A percentile compares a stretch with the other conserved stretches of the same genome.
These are phyloP conservation scores for Leptographium flavum DNA, from an alignment of 2,329 filamentous ascomycete genomes.

Conservation along the genomic window DNA sequence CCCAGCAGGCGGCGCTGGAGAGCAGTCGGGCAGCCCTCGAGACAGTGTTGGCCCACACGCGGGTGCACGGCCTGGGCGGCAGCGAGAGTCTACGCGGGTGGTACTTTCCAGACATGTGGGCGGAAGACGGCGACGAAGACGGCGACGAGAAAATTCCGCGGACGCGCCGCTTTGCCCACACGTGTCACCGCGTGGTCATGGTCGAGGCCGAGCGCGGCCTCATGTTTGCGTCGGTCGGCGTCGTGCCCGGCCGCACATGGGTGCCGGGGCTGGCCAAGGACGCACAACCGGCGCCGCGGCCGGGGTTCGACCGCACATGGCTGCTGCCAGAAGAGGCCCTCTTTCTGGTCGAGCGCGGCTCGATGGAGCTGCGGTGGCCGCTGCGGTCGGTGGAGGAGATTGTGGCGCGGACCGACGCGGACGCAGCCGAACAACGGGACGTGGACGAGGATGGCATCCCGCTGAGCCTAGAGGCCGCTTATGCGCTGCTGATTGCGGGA, in stretches of 20 bases:
- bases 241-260: constrained; percentile 21
- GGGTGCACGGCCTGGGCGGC: constrained; percentile 41
- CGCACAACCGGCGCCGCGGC: constrained; percentile 13
- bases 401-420: constrained; percentile 15
- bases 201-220: constrained; percentile 59
- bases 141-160: constrained; percentile 9
- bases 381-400: constrained; percentile 34
- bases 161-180: constrained; percentile 14
- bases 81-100: constrained; percentile 41
- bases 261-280: constrained; percentile 39
- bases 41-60: constrained; percentile 64
- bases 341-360: constrained; percentile 78
- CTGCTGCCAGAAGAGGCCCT: constrained; percentile 83
- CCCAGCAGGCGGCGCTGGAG: constrained; percentile 65
- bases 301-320: constrained; percentile 56
- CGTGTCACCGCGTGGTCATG: constrained; percentile 42
- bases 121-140: constrained; percentile 13
- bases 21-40: constrained; percentile 80
- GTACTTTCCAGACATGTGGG: constrained; percentile 54
- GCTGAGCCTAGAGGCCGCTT: constrained; percentile 81
- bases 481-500: constrained; percentile 66
- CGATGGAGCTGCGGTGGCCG: constrained; percentile 78
- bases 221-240: constrained; percentile 55
- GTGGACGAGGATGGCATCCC: constrained; percentile 49
- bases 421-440: not conserved